Conservation (phyloP, 371 early-diverging fungal species). For the Dentiscutata heterogama region DNA sequence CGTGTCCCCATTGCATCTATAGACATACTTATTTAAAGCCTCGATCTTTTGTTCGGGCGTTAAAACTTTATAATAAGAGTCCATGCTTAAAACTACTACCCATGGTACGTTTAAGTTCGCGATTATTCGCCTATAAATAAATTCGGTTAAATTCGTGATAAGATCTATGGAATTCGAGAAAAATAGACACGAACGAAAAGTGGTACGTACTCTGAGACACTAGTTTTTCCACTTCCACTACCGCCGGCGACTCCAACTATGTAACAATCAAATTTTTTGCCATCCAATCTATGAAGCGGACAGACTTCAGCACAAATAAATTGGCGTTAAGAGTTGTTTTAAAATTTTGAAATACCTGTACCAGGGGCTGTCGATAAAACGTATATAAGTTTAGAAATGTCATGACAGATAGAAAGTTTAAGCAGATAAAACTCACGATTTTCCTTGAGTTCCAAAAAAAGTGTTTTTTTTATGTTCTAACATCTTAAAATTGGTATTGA, state of each 20-base stretch:
- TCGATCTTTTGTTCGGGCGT: slow-evolving; percentile 76
- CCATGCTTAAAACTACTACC: slow-evolving; percentile 94
- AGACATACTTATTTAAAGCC: slow-evolving; percentile 73
- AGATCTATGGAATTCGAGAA: background rate
- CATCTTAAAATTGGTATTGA: background rate
- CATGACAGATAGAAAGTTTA: background rate
- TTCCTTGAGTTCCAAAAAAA: slow-evolving; percentile 15
- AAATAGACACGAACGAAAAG: background rate
- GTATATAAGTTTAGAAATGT: background rate
- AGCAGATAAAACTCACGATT: slow-evolving; percentile 10
- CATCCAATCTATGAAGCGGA: slow-evolving; percentile 58
- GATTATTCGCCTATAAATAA: slow-evolving; percentile 69
- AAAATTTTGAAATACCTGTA: slow-evolving; percentile 40
- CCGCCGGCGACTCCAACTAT: slow-evolving; percentile 85
- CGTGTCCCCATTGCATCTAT: background rate
- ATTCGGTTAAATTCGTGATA: background rate
- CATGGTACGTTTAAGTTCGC: slow-evolving; percentile 83
- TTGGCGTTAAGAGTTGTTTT: background rate
- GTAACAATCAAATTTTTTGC: slow-evolving; percentile 73
- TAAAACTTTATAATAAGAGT: slow-evolving; percentile 92
- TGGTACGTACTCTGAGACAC: slow-evolving; percentile 73
- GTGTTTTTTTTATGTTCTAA: slow-evolving; percentile 16
- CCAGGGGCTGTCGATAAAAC: slow-evolving; percentile 36
- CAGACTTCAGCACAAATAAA: background rate
- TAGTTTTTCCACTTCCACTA: slow-evolving; percentile 88